phyloP scores from a whole-genome alignment of 305 asterid species.

The Andrographis paniculata region DNA sequence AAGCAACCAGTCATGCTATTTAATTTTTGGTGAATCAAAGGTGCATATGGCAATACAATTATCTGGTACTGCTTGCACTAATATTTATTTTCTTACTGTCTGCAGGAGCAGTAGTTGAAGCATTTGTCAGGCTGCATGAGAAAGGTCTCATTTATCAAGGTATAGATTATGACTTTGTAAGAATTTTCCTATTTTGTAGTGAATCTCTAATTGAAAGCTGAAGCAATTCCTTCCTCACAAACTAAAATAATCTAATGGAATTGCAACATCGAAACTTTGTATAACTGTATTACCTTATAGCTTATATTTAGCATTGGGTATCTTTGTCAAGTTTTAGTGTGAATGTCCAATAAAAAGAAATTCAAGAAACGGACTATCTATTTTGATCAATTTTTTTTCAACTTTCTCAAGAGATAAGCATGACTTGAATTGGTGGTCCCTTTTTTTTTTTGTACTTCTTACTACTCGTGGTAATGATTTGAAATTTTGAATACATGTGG shows the following conservation, averaged over 20 bases:
- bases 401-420: too few relatives aligned
- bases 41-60: conserved; percentile 10
- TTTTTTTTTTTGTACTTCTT: conserved; percentile 6
- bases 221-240: too few relatives aligned
- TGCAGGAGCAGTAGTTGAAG: conserved; percentile 93
- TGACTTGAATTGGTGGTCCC: neutral
- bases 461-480: conserved; percentile 2
- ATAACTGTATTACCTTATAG: too few relatives aligned
- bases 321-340: too few relatives aligned
- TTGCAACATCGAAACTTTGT: too few relatives aligned
- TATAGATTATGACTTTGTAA: conserved; percentile 5
- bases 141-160: conserved; percentile 97
- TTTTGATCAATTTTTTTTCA: too few relatives aligned
- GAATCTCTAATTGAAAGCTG: too few relatives aligned
- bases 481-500: conserved; percentile 11
- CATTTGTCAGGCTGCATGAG: conserved; percentile 92
- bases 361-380: too few relatives aligned
- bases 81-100: conserved; percentile 21
- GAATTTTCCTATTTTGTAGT: too few relatives aligned
- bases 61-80: conserved; percentile 7
- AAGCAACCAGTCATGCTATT: neutral
- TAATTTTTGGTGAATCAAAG: conserved; percentile 10
- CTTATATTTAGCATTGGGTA: too few relatives aligned
- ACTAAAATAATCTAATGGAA: too few relatives aligned
- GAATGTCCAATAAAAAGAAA: too few relatives aligned